Percentiles rank a stretch among this genome's conserved stretches.
Conservation (phyloP, 208 protist species). For the Leishmania major region DNA sequence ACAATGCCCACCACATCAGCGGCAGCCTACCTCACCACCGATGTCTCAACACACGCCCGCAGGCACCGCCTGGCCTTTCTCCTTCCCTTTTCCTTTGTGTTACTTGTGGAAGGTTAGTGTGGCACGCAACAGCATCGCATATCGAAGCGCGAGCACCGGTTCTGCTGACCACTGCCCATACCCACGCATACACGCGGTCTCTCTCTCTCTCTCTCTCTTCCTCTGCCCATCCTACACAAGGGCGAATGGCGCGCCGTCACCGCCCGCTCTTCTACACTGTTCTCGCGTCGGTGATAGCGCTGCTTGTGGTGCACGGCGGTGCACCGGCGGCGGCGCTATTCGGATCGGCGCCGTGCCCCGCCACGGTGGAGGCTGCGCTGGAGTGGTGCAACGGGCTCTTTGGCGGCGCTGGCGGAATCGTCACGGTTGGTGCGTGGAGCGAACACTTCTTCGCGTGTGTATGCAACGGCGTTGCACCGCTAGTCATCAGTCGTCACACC, state of each 20-base stretch:
- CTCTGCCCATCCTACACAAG: not conserved
- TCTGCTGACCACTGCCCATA: not conserved
- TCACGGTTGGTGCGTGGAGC: slow-evolving; percentile 16
- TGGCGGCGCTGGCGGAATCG: slow-evolving; percentile 22
- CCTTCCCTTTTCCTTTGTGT: not conserved
- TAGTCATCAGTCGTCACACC: not conserved
- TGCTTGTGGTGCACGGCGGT: not conserved
- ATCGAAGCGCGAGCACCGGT: not conserved
- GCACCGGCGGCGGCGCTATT: not conserved
- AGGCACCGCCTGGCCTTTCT: not conserved
- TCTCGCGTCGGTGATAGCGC: not conserved
- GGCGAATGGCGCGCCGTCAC: not conserved
- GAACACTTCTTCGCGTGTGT: slow-evolving; percentile 14
- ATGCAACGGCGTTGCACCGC: slow-evolving; percentile 20
- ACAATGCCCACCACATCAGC: not conserved
- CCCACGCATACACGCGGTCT: not conserved
- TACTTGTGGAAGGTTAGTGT: not conserved
- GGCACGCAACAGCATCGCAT: not conserved
- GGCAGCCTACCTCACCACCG: not conserved
- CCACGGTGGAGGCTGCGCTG: not conserved
- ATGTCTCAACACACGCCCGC: not conserved
- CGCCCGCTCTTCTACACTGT: not conserved
- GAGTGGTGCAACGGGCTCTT: slow-evolving; percentile 24
- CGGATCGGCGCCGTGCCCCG: slow-evolving; percentile 15
- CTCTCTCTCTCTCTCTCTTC: not conserved